A percentile compares a stretch with the other conserved stretches of the same genome.
Conservation (phyloP, 2,329 filamentous ascomycete species). For the Colletotrichum sp. region DNA sequence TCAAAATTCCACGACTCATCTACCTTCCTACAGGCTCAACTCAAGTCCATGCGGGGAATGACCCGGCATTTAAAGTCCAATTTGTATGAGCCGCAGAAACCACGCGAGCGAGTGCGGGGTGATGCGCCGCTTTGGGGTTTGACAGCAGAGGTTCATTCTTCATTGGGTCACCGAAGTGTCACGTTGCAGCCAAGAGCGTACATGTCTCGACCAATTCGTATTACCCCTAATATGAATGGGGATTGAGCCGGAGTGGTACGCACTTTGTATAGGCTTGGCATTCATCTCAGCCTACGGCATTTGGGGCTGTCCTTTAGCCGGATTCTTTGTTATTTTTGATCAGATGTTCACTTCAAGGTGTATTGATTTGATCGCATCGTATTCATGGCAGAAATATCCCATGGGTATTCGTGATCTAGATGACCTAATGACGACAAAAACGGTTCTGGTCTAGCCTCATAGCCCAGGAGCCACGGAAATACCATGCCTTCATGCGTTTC, state of each 20-base stretch:
- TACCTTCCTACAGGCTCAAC: constrained; percentile 4
- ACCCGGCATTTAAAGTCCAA: background rate
- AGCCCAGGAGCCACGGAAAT: background rate
- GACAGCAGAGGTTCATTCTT: background rate
- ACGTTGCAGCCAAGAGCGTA: background rate
- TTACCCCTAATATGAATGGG: background rate
- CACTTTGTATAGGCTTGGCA: background rate
- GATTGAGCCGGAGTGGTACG: background rate
- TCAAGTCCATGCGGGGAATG: background rate
- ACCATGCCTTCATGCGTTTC: background rate
- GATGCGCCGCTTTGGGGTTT: background rate
- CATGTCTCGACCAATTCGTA: background rate
- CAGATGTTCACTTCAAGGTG: background rate
- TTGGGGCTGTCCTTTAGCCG: background rate
- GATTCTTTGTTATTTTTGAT: background rate
- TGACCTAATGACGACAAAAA: fast-evolving
- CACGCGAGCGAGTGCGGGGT: background rate
- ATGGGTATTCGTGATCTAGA: background rate
- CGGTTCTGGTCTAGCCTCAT: too few relatives aligned
- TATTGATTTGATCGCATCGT: background rate
- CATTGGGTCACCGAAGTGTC: background rate
- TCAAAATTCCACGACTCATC: background rate
- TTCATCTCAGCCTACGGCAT: background rate
- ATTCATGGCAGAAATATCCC: background rate
- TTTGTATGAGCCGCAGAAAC: background rate